Evolutionary conservation across 805 yeast species (phyloP).

Genomic region (Teunomyces aglyptinius): DNA sequence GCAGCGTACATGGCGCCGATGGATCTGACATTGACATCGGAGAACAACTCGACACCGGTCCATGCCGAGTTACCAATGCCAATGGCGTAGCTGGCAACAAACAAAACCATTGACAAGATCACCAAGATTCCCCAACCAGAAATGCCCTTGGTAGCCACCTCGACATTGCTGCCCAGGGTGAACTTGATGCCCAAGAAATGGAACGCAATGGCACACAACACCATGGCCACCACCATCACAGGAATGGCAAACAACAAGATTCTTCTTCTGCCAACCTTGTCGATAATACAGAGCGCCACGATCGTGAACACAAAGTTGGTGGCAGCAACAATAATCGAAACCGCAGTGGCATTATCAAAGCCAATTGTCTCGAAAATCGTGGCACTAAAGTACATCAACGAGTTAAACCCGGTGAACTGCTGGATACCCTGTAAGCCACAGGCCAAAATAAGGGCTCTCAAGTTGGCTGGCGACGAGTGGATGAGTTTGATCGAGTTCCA

Average conservation of each 20-base stretch:
- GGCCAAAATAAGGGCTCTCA: conserved; percentile 84
- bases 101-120: conserved; percentile 80
- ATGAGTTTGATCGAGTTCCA: conserved; percentile 62
- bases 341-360: conserved; percentile 86
- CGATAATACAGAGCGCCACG: conserved; percentile 83
- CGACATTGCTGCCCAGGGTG: conserved; percentile 42
- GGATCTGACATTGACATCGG: conserved; percentile 86
- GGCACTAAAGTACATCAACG: conserved; percentile 91
- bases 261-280: conserved; percentile 81
- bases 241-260: conserved; percentile 81
- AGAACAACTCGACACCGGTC: conserved; percentile 95
- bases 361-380: conserved; percentile 92
- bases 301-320: conserved; percentile 89
- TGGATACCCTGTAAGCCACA: conserved; percentile 96
- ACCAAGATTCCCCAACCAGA: conserved; percentile 87
- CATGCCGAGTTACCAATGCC: conserved; percentile 98
- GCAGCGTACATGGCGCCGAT: conserved; percentile 89
- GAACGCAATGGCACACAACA: conserved; percentile 86
- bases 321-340: conserved; percentile 88
- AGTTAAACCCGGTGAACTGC: conserved; percentile 95
- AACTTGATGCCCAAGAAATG: conserved; percentile 73
- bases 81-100: conserved; percentile 85
- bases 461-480: conserved; percentile 71
- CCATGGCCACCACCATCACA: conserved; percentile 74
- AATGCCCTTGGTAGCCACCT: conserved; percentile 43